Evolutionary conservation across 225 moss, liverwort and hornwort species (phyloP).

Genomic region (Pseudoscleropodium purum): DNA sequence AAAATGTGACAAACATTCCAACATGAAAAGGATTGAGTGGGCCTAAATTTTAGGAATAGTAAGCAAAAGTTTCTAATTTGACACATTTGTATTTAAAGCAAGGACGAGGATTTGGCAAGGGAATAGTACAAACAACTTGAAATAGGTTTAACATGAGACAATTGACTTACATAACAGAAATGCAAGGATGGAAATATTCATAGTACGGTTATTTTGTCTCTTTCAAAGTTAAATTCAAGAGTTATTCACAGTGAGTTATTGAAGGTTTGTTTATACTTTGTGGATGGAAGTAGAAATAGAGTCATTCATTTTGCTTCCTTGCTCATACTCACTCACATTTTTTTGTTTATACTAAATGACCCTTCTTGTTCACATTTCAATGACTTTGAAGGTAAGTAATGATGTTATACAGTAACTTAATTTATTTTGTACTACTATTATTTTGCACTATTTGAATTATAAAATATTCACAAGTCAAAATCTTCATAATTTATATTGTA

Average conservation of each 20-base stretch:
- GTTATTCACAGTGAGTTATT: neutral
- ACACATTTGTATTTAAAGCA: neutral
- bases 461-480: neutral
- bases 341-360: neutral
- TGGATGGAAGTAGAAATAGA: accelerated
- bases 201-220: neutral
- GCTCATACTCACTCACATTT: accelerated
- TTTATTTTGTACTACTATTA: neutral
- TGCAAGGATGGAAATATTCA: neutral
- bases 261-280: neutral
- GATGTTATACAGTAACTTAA: neutral
- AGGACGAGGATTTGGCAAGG: neutral
- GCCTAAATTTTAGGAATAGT: neutral
- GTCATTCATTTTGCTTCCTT: neutral
- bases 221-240: neutral
- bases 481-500: accelerated
- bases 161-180: neutral
- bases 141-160: neutral
- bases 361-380: neutral
- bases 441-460: neutral
- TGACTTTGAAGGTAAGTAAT: neutral
- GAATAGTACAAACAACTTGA: neutral
- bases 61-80: neutral
- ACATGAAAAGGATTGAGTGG: neutral
- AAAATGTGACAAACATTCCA: neutral